These are phyloP conservation scores for Aphanocladium album DNA, from an alignment of 2,329 filamentous ascomycete genomes.

Conservation along the genomic window DNA sequence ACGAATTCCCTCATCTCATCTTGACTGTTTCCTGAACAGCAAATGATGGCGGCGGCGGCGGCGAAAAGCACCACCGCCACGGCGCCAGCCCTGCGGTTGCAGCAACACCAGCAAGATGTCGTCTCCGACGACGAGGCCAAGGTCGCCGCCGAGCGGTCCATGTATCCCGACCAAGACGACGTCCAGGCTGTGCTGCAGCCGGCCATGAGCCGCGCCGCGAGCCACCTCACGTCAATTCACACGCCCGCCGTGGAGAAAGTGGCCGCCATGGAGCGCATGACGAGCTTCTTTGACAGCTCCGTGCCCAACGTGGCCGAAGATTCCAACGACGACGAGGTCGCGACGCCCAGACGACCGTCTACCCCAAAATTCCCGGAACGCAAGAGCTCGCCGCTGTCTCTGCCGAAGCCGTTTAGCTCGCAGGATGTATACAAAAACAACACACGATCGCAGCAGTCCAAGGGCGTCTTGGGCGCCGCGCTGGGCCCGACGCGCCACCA, in stretches of 20 bases:
- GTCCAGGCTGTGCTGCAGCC: conserved; percentile 57
- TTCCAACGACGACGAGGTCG: conserved; percentile 17
- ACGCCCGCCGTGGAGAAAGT: conserved; percentile 56
- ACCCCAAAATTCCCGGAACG: neutral
- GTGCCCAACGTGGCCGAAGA: conserved; percentile 15
- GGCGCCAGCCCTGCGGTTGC: too few species aligned
- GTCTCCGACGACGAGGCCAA: conserved; percentile 15
- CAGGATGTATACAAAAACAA: conserved; percentile 5
- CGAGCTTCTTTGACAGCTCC: conserved; percentile 22
- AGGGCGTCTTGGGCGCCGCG: conserved; percentile 37
- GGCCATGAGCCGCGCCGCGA: conserved; percentile 52
- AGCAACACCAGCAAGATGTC: neutral
- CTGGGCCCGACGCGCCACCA: conserved; percentile 42
- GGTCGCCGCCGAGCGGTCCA: conserved; percentile 29
- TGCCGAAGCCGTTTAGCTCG: conserved; percentile 14
- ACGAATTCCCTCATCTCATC: neutral
- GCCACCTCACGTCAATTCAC: conserved; percentile 48
- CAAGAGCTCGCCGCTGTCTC: neutral
- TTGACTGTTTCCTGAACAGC: too few species aligned
- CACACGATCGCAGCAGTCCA: conserved; percentile 18
- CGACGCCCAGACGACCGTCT: neutral
- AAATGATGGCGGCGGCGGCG: conserved; percentile 7
- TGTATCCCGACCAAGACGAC: conserved; percentile 47
- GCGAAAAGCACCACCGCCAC: neutral
- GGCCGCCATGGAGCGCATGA: conserved; percentile 44